phyloP scores from a whole-genome alignment of 1,284 basidiomycete genomes.

The Tilletia indica region DNA sequence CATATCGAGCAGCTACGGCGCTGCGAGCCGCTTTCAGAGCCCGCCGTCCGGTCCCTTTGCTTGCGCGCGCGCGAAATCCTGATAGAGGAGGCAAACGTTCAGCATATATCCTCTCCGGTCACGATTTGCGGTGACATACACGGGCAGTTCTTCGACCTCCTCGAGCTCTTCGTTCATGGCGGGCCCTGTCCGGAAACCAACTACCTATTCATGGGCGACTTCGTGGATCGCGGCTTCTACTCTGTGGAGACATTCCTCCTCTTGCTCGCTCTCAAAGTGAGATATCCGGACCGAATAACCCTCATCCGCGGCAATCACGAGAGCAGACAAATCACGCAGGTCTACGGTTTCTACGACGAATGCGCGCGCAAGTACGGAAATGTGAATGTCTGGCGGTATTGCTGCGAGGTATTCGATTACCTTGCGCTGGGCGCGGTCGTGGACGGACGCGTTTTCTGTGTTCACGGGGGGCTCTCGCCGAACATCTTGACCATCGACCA shows the following conservation, averaged over 20 bases:
- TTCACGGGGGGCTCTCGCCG: slow-evolving; percentile 82
- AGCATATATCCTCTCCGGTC: slow-evolving; percentile 91
- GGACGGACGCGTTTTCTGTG: slow-evolving; percentile 87
- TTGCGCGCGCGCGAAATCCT: slow-evolving; percentile 88
- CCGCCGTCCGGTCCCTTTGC: slow-evolving; percentile 65
- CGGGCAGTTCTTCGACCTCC: slow-evolving; percentile 95
- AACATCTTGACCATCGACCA: slow-evolving; percentile 46
- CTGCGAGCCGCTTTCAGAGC: slow-evolving; percentile 49
- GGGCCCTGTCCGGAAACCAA: slow-evolving; percentile 93
- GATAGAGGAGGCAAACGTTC: slow-evolving; percentile 96
- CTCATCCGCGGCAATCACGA: slow-evolving; percentile 98
- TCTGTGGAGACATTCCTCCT: slow-evolving; percentile 95
- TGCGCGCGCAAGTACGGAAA: slow-evolving; percentile 94
- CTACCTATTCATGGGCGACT: slow-evolving; percentile 83
- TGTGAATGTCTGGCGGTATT: slow-evolving; percentile 95
- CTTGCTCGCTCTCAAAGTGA: slow-evolving; percentile 89
- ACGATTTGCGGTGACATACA: slow-evolving; percentile 99
- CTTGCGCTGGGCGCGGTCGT: slow-evolving; percentile 90
- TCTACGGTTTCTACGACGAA: slow-evolving; percentile 99
- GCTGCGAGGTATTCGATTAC: slow-evolving; percentile 98
- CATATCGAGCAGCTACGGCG: slow-evolving; percentile 51
- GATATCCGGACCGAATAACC: slow-evolving; percentile 95
- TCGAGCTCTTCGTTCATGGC: slow-evolving; percentile 94
- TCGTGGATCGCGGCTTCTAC: slow-evolving; percentile 78
- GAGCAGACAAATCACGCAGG: slow-evolving; percentile 89